Evolutionary conservation across 768 basidiomycete species (phyloP).

Genomic region (Panaeolus cyanescens): DNA sequence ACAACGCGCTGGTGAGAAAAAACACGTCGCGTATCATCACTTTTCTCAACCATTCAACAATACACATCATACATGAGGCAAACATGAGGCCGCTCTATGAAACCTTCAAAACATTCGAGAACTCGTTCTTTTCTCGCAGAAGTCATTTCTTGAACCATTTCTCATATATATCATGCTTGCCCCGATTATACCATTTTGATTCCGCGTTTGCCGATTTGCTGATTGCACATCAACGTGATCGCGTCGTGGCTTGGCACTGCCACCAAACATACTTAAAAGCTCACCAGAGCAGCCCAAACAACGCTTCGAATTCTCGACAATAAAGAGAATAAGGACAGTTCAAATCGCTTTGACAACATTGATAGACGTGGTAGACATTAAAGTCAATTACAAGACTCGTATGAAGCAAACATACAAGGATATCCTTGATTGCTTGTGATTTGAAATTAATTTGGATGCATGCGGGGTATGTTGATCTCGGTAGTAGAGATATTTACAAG

Average conservation of each 20-base stretch:
- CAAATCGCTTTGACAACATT: neutral
- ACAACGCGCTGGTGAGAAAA: slow-evolving; percentile 41
- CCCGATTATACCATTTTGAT: neutral
- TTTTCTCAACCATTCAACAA: neutral
- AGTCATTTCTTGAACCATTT: too few species aligned
- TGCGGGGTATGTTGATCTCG: neutral
- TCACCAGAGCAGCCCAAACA: neutral
- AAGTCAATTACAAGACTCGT: neutral
- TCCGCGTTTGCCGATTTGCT: neutral
- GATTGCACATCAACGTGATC: neutral
- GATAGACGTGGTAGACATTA: neutral
- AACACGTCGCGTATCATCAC: slow-evolving; percentile 26
- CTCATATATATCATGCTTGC: neutral
- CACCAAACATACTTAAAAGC: neutral
- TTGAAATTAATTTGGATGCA: neutral
- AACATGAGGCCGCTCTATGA: slow-evolving; percentile 14
- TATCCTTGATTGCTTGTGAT: neutral
- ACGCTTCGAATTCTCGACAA: neutral
- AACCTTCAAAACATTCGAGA: neutral
- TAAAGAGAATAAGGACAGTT: neutral
- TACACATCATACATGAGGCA: slow-evolving; percentile 20
- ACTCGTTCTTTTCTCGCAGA: too few species aligned
- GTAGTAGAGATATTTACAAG: too few species aligned
- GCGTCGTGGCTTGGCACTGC: neutral
- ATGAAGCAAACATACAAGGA: neutral